Conservation (phyloP, 179 eudicot genomes). For the Pouteria campechiana region DNA sequence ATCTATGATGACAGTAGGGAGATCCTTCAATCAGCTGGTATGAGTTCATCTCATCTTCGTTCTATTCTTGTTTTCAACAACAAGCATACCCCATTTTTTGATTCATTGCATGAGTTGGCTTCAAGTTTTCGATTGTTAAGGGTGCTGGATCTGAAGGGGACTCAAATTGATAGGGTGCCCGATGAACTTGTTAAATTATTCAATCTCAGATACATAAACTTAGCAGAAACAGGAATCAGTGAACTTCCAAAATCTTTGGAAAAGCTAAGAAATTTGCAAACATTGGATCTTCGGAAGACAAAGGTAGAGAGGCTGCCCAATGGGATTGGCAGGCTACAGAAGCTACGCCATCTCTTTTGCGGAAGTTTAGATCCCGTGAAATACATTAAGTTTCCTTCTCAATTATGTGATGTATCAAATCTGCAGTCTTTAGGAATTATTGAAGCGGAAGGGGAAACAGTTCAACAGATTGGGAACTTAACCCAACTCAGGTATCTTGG, state of each 20-base stretch:
- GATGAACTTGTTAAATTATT: conserved; percentile 21
- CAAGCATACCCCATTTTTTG: conserved; percentile 6
- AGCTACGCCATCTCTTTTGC: conserved; percentile 15
- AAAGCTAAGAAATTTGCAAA: conserved; percentile 29
- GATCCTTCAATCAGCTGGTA: conserved; percentile 3
- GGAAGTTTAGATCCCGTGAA: too few relatives aligned
- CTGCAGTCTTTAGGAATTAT: conserved; percentile 18
- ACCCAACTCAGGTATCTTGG: conserved; percentile 18
- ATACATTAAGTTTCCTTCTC: conserved; percentile 9
- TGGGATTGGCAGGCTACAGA: conserved; percentile 10
- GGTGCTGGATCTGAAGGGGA: conserved; percentile 30
- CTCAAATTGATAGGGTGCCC: conserved; percentile 24
- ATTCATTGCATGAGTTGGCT: conserved; percentile 6
- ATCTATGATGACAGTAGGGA: conserved; percentile 7
- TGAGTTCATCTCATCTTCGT: conserved; percentile 17
- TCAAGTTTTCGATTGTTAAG: conserved; percentile 35
- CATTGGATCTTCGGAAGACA: conserved; percentile 21
- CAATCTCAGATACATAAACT: conserved; percentile 42
- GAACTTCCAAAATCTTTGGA: conserved; percentile 38
- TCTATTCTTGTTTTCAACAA: conserved; percentile 19
- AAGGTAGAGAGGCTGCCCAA: conserved; percentile 12
- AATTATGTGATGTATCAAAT: conserved; percentile 8
- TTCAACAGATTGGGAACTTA: conserved; percentile 11
- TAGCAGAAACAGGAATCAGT: conserved; percentile 27
- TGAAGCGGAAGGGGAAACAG: conserved; percentile 18